These are phyloP conservation scores for Tricholoma flavovirens DNA, from an alignment of 768 basidiomycete species.

Conservation along the genomic window DNA sequence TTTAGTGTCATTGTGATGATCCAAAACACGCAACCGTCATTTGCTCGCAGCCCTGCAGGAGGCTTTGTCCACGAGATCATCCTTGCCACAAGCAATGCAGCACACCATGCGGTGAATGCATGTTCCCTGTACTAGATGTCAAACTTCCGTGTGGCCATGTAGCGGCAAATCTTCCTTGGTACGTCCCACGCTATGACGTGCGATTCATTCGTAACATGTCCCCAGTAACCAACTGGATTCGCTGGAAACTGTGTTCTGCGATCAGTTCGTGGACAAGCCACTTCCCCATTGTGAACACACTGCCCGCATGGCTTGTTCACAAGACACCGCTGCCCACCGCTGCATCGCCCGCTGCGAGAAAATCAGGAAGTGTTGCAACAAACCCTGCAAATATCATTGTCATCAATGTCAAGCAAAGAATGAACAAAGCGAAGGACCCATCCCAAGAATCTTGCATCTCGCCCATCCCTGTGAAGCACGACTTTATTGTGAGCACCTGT, in stretches of 20 bases:
- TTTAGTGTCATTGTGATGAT: slow-evolving; percentile 61
- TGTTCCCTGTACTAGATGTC: slow-evolving; percentile 40
- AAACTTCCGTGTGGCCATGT: slow-evolving; percentile 55
- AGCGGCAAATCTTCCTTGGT: slow-evolving; percentile 44
- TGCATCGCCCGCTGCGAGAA: slow-evolving; percentile 41
- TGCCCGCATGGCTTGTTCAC: slow-evolving; percentile 40
- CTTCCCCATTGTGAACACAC: slow-evolving; percentile 52
- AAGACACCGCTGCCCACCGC: slow-evolving; percentile 29
- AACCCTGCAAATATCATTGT: slow-evolving; percentile 44
- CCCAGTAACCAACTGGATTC: slow-evolving; percentile 41
- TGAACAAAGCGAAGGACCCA: slow-evolving; percentile 2
- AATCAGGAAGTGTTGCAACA: slow-evolving; percentile 48
- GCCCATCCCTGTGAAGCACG: slow-evolving; percentile 44
- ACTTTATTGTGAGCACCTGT: slow-evolving; percentile 54
- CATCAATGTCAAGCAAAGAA: slow-evolving; percentile 37
- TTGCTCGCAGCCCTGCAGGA: slow-evolving; percentile 45
- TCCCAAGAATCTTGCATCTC: slow-evolving; percentile 30
- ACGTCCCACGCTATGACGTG: slow-evolving; percentile 12
- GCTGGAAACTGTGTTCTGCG: slow-evolving; percentile 39
- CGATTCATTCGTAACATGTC: neutral
- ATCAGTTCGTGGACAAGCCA: slow-evolving; percentile 33
- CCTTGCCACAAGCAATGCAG: slow-evolving; percentile 53
- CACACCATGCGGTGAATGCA: slow-evolving; percentile 47
- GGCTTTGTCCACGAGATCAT: slow-evolving; percentile 49
- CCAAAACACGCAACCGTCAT: slow-evolving; percentile 42